Percentiles rank a stretch among this genome's conserved stretches.
Evolutionary conservation across 495 filamentous ascomycete species (phyloP).

Genomic region (Friedmanniomyces endolithicus): DNA sequence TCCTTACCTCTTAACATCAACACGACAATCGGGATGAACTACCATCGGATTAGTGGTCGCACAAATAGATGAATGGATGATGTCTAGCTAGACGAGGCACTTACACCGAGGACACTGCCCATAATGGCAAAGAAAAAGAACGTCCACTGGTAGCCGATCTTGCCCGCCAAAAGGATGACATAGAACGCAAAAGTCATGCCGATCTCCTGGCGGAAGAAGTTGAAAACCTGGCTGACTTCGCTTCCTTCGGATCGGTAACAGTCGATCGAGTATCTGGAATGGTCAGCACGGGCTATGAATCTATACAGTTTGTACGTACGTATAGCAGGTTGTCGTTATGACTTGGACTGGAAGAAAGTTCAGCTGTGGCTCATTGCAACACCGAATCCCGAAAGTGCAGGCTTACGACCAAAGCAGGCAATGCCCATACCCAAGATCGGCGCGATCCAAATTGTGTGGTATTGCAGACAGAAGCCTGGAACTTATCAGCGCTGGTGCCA

Average conservation of each 20-base stretch:
- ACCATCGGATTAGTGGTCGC: neutral
- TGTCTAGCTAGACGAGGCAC: neutral
- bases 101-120: neutral
- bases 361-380: conserved; percentile 7
- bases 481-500: no score
- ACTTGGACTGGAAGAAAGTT: conserved; percentile 13
- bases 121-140: conserved; percentile 13
- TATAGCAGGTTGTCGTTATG: conserved; percentile 12
- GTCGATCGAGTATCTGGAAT: conserved; percentile 29
- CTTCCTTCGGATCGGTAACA: conserved; percentile 35
- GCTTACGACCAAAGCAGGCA: conserved; percentile 22
- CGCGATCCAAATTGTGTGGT: conserved; percentile 24
- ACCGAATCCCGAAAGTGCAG: neutral
- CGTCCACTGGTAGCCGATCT: conserved; percentile 6
- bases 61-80: neutral
- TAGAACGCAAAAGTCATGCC: conserved; percentile 29
- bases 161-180: conserved; percentile 10
- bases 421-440: conserved; percentile 28
- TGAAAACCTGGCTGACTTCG: conserved; percentile 32
- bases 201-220: conserved; percentile 31
- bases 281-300: conserved; percentile 23
- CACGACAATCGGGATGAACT: conserved; percentile 7
- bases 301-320: neutral
- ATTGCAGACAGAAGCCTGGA: conserved; percentile 25
- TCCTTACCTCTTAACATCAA: conserved; percentile 11